Conservation (phyloP, 306 rosid genomes). For the Cicer pinnatifidum region DNA sequence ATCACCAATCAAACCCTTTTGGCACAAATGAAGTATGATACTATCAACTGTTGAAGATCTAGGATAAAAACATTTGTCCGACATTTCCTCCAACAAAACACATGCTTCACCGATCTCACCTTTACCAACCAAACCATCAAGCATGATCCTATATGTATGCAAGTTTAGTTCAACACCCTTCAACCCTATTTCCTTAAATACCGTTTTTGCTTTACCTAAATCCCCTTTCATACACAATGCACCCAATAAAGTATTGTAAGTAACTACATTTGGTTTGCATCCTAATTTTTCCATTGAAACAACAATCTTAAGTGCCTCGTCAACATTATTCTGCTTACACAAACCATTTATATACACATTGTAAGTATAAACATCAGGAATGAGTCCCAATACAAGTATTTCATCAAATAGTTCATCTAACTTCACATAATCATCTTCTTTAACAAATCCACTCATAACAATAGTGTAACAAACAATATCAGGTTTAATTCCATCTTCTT, state of each 20-base stretch:
- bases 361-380: slow-evolving; percentile 73
- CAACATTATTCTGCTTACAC: slow-evolving; percentile 64
- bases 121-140: slow-evolving; percentile 62
- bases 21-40: slow-evolving; percentile 62
- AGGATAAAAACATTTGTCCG: slow-evolving; percentile 54
- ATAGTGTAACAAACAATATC: slow-evolving; percentile 78
- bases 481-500: slow-evolving; percentile 67
- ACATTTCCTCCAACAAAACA: slow-evolving; percentile 64
- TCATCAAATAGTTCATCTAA: slow-evolving; percentile 76
- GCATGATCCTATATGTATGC: slow-evolving; percentile 63
- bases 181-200: slow-evolving; percentile 61
- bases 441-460: slow-evolving; percentile 63
- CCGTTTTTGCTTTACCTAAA: slow-evolving; percentile 48
- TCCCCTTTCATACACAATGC: slow-evolving; percentile 54
- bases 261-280: slow-evolving; percentile 72
- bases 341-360: slow-evolving; percentile 72
- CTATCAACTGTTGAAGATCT: slow-evolving; percentile 60
- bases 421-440: slow-evolving; percentile 51
- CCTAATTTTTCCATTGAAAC: slow-evolving; percentile 69
- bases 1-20: slow-evolving; percentile 54
- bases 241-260: slow-evolving; percentile 66
- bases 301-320: slow-evolving; percentile 56
- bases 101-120: slow-evolving; percentile 67
- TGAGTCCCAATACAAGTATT: slow-evolving; percentile 70
- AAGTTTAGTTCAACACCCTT: slow-evolving; percentile 64